phyloP scores from a whole-genome alignment of 345 rosid genomes.

The Salix brachista region DNA sequence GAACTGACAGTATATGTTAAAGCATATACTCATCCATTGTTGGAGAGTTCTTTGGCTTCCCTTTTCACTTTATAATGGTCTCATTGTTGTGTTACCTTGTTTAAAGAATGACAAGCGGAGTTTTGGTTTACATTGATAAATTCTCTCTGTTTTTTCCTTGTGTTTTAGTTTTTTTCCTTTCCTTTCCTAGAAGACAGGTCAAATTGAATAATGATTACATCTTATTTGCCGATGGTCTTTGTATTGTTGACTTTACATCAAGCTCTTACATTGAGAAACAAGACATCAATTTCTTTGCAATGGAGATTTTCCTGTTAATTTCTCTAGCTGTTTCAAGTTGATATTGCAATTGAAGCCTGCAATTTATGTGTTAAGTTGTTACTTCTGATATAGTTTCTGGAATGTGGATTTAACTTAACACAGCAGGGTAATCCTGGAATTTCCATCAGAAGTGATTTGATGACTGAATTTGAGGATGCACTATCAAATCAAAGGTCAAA shows the following conservation, averaged over 20 bases:
- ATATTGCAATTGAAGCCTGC: neutral
- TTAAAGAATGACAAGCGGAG: neutral
- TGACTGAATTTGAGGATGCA: slow-evolving; percentile 82
- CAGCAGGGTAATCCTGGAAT: slow-evolving; percentile 41
- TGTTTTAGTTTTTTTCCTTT: no score
- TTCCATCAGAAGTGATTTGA: slow-evolving; percentile 51
- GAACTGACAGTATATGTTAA: neutral
- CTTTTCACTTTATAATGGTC: neutral
- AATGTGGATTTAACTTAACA: slow-evolving; percentile 12
- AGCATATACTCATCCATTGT: neutral
- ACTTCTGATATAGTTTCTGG: slow-evolving; percentile 1
- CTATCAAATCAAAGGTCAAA: slow-evolving; percentile 54
- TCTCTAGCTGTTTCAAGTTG: neutral
- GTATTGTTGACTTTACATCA: neutral
- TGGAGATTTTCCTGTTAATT: neutral
- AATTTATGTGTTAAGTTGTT: neutral
- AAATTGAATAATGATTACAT: neutral
- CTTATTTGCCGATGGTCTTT: neutral
- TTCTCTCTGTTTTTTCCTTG: no score
- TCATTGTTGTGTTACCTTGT: neutral
- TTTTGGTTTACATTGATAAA: neutral
- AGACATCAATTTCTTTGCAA: neutral
- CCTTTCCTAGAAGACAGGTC: no score
- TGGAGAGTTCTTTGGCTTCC: neutral
- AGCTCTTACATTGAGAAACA: neutral